phyloP scores from a whole-genome alignment of 108 stramenopile genomes.

The Skeletonema grethae region DNA sequence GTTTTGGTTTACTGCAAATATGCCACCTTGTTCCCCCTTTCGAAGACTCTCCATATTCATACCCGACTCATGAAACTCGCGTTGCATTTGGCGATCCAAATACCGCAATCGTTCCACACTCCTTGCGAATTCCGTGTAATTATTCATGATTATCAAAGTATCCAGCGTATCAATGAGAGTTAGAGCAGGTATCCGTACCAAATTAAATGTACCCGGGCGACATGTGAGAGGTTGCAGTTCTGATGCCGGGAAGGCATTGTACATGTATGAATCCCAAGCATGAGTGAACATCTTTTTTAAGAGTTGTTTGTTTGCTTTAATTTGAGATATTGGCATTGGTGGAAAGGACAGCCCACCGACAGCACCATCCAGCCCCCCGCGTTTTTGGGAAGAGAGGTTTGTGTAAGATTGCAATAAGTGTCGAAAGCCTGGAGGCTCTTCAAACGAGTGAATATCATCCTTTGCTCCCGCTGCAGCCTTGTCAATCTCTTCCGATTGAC shows the following conservation, averaged over 20 bases:
- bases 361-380: background rate
- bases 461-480: background rate
- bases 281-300: conserved; percentile 79
- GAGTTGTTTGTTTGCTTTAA: conserved; percentile 56
- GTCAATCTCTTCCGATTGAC: conserved; percentile 7
- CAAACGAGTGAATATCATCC: conserved; percentile 10
- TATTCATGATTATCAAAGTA: conserved; percentile 84
- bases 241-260: conserved; percentile 85
- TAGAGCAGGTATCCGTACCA: conserved; percentile 78
- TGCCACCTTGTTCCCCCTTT: conserved; percentile 45
- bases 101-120: conserved; percentile 79
- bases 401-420: conserved; percentile 37
- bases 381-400: background rate
- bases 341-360: conserved; percentile 35
- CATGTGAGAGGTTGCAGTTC: conserved; percentile 88
- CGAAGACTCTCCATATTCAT: conserved; percentile 6
- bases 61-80: conserved; percentile 13
- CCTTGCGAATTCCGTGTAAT: conserved; percentile 89
- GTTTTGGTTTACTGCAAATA: conserved; percentile 79
- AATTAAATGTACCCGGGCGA: conserved; percentile 72
- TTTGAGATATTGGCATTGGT: conserved; percentile 64
- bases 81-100: conserved; percentile 51
- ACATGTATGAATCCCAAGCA: conserved; percentile 90
- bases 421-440: conserved; percentile 23
- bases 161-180: conserved; percentile 94